Conservation (phyloP, 176 grass and related monocot genomes). For the Musa beccarii region DNA sequence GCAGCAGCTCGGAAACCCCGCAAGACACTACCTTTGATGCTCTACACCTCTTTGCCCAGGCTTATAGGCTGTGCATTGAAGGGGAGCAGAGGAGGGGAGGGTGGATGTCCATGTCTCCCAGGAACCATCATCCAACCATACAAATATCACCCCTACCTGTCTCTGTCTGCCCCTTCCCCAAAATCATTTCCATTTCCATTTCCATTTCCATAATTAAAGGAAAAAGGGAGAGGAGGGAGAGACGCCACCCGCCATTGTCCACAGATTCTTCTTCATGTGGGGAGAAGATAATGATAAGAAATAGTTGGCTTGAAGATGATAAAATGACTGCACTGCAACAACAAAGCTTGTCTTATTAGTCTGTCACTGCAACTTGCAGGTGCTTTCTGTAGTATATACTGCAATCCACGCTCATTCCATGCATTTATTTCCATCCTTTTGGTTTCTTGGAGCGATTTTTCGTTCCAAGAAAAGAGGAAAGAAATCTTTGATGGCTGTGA, state of each 20-base stretch:
- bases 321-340: too few relatives aligned
- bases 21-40: not conserved
- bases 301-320: not conserved
- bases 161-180: not conserved
- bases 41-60: not conserved
- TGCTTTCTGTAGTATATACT: too few relatives aligned
- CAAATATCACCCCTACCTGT: slow-evolving; percentile 9
- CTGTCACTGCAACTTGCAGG: too few relatives aligned
- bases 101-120: not conserved
- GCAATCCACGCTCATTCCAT: too few relatives aligned
- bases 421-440: too few relatives aligned
- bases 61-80: not conserved
- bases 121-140: slow-evolving; percentile 8
- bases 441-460: too few relatives aligned
- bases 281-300: not conserved
- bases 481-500: too few relatives aligned
- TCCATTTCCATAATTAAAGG: not conserved
- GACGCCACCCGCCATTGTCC: not conserved
- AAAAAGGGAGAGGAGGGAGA: not conserved
- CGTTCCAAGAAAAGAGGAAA: too few relatives aligned
- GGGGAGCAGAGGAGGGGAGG: not conserved
- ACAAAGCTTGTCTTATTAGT: too few relatives aligned
- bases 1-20: too few relatives aligned
- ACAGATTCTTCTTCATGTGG: not conserved
- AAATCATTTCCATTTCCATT: not conserved